These are phyloP conservation scores for Sicyos baderoa DNA, from an alignment of 306 rosid species.

Conservation along the genomic window DNA sequence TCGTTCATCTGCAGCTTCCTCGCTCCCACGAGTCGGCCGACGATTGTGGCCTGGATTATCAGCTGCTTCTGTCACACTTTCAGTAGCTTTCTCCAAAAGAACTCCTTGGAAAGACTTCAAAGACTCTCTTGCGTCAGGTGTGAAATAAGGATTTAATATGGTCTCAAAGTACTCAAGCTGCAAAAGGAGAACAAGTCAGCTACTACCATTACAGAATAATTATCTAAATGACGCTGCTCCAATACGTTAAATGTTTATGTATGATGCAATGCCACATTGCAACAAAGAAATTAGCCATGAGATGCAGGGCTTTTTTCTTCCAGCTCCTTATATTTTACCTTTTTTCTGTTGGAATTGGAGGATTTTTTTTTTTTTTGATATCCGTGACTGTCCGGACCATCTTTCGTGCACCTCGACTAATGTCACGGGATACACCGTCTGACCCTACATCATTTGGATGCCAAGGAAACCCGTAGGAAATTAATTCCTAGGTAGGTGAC, in stretches of 20 bases:
- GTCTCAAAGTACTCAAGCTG: constrained; percentile 98
- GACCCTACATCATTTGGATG: no score
- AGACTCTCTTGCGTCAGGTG: constrained; percentile 90
- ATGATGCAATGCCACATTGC: constrained; percentile 13
- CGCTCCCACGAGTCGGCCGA: constrained; percentile 93
- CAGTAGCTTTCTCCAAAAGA: constrained; percentile 92
- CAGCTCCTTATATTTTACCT: neutral
- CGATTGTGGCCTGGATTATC: constrained; percentile 89
- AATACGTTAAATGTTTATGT: constrained; percentile 16
- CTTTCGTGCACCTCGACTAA: no score
- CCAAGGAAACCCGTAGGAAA: no score
- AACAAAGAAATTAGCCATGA: neutral
- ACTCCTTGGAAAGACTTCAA: constrained; percentile 83
- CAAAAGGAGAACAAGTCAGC: constrained; percentile 20
- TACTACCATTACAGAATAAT: neutral
- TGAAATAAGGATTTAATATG: constrained; percentile 81
- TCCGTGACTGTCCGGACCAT: no score
- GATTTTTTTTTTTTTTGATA: no score
- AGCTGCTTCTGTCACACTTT: constrained; percentile 50
- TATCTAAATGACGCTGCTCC: constrained; percentile 7
- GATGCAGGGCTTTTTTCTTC: neutral
- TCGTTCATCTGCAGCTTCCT: constrained; percentile 78
- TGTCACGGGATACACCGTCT: no score
- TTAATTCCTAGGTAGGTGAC: no score
- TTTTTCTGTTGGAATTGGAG: neutral